Evolutionary conservation across 148 eudicot species (phyloP).

Genomic region (Salicornia ramosissima): DNA sequence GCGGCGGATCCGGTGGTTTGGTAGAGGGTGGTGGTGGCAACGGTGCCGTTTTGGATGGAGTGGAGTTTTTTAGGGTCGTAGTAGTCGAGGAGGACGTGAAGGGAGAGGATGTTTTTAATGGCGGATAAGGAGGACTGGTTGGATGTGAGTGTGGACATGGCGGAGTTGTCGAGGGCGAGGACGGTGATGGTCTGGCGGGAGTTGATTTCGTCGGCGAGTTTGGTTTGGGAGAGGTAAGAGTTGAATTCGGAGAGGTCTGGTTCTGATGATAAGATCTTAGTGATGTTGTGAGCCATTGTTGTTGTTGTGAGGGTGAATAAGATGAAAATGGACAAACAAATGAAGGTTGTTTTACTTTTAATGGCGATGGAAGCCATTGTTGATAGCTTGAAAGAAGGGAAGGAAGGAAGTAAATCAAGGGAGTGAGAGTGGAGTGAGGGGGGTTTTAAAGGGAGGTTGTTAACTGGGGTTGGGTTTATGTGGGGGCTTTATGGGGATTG

Average conservation of each 20-base stretch:
- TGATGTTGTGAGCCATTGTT: constrained; percentile 56
- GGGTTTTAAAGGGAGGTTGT: not conserved
- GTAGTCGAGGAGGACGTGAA: constrained; percentile 65
- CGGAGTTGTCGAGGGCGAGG: constrained; percentile 50
- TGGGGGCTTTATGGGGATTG: no score
- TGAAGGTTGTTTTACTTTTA: not conserved
- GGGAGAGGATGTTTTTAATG: constrained; percentile 43
- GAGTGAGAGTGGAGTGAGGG: not conserved
- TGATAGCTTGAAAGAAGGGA: not conserved
- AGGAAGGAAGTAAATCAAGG: not conserved
- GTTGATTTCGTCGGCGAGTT: constrained; percentile 83
- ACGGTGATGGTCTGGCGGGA: constrained; percentile 63
- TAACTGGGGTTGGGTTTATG: constrained; percentile 11
- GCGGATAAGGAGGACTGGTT: constrained; percentile 47
- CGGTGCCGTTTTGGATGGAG: constrained; percentile 40
- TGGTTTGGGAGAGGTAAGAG: constrained; percentile 51
- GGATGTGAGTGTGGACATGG: constrained; percentile 37
- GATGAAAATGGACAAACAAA: constrained; percentile 22
- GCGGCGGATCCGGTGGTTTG: constrained; percentile 62
- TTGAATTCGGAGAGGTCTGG: constrained; percentile 51
- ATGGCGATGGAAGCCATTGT: constrained; percentile 14
- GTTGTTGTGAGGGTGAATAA: constrained; percentile 5
- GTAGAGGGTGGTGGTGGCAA: constrained; percentile 46
- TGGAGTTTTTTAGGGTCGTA: constrained; percentile 54
- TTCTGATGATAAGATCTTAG: constrained; percentile 42